These are phyloP conservation scores for Skeletonema costatum DNA, from an alignment of 108 stramenopile genomes.

Conservation along the genomic window DNA sequence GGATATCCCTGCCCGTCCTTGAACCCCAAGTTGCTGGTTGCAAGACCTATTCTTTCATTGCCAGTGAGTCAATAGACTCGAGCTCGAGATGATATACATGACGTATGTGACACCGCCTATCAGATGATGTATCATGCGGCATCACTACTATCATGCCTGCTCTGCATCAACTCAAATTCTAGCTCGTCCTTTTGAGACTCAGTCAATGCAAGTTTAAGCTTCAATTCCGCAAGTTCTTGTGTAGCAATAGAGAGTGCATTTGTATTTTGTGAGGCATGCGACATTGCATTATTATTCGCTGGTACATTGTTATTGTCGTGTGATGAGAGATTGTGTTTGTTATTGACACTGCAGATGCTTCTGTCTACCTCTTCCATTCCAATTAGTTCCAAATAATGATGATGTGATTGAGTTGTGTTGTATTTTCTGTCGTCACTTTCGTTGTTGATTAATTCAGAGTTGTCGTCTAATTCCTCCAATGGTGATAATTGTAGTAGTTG, in stretches of 20 bases:
- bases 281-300: background rate
- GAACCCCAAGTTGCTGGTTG: no score
- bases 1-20: no score
- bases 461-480: background rate
- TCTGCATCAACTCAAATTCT: slow-evolving; percentile 42
- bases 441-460: no score
- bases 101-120: background rate
- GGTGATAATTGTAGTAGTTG: background rate
- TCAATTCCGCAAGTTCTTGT: slow-evolving; percentile 31
- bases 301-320: background rate
- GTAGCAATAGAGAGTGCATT: slow-evolving; percentile 16
- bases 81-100: no score
- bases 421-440: background rate
- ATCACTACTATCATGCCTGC: background rate
- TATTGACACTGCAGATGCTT: slow-evolving; percentile 8
- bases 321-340: background rate
- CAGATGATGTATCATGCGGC: background rate
- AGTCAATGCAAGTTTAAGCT: slow-evolving; percentile 37
- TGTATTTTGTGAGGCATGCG: slow-evolving; percentile 6
- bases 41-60: no score
- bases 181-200: slow-evolving; percentile 48
- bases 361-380: slow-evolving; percentile 7
- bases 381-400: background rate
- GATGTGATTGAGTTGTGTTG: background rate
- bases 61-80: no score